These are phyloP conservation scores for Amanita inopinata DNA, from an alignment of 768 basidiomycete genomes.

Conservation along the genomic window DNA sequence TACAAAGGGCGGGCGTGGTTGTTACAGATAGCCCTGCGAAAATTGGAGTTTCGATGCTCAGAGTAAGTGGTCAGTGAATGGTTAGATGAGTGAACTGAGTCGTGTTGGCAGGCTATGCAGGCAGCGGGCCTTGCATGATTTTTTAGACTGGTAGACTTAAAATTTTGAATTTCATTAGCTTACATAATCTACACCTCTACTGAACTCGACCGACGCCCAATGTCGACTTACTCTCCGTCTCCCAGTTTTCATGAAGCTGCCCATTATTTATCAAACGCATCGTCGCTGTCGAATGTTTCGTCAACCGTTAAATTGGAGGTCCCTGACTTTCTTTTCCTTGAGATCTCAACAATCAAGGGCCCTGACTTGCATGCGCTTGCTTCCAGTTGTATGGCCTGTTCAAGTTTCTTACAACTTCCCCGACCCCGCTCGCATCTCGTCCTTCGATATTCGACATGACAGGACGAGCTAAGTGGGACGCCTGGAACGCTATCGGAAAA, in stretches of 20 bases:
- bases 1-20: slow-evolving; percentile 85
- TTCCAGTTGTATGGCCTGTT: slow-evolving; percentile 74
- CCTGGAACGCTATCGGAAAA: slow-evolving; percentile 51
- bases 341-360: slow-evolving; percentile 25
- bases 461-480: slow-evolving; percentile 82
- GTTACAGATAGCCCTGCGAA: slow-evolving; percentile 95
- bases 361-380: slow-evolving; percentile 22
- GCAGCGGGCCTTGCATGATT: slow-evolving; percentile 54
- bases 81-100: slow-evolving; percentile 4
- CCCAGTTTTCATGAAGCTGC: slow-evolving; percentile 49
- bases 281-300: slow-evolving; percentile 46
- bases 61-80: slow-evolving; percentile 38
- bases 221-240: slow-evolving; percentile 21
- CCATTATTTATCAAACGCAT: slow-evolving; percentile 47
- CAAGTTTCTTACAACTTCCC: slow-evolving; percentile 61
- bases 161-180: slow-evolving; percentile 8
- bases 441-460: slow-evolving; percentile 75
- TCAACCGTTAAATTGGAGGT: slow-evolving; percentile 71
- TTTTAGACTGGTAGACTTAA: not conserved
- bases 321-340: slow-evolving; percentile 18
- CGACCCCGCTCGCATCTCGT: slow-evolving; percentile 41
- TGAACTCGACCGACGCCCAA: too few relatives aligned
- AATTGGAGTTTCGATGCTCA: slow-evolving; percentile 84
- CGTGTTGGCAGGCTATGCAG: slow-evolving; percentile 57
- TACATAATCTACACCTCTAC: slow-evolving; percentile 15